Percentiles rank a stretch among this genome's conserved stretches.
phyloP scores from a whole-genome alignment of 2,329 filamentous ascomycete species.

The Pleurostoma richardsiae region DNA sequence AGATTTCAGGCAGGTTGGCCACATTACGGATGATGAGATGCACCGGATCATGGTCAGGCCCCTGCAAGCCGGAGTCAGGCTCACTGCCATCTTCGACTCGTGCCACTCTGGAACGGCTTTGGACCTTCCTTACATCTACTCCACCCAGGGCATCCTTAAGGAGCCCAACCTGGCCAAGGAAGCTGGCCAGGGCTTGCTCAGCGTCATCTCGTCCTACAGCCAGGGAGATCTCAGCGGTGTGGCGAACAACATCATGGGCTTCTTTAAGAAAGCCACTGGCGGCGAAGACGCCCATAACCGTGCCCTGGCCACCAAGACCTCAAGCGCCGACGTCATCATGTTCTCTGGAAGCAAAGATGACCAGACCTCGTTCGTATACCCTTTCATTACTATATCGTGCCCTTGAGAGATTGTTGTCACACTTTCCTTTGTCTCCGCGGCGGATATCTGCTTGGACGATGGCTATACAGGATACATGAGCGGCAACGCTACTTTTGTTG shows the following conservation, averaged over 20 bases:
- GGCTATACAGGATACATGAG: conserved; percentile 1
- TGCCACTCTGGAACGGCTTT: conserved; percentile 64
- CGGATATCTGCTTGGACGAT: neutral
- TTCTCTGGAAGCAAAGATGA: conserved; percentile 95
- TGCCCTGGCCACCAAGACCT: conserved; percentile 83
- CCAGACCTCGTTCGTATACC: conserved; percentile 75
- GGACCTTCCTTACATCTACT: conserved; percentile 65
- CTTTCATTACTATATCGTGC: conserved; percentile 14
- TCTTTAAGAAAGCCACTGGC: conserved; percentile 83
- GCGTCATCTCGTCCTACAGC: conserved; percentile 54
- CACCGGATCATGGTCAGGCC: conserved; percentile 66
- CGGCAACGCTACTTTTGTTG: conserved; percentile 10
- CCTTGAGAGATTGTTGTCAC: conserved; percentile 8
- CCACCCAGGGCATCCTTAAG: conserved; percentile 63
- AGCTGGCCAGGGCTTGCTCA: conserved; percentile 58
- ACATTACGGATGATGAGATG: conserved; percentile 82
- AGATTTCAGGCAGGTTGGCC: conserved; percentile 72
- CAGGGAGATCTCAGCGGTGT: conserved; percentile 78
- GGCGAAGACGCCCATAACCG: conserved; percentile 80
- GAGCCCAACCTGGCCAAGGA: conserved; percentile 65
- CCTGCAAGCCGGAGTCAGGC: conserved; percentile 48
- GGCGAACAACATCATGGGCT: conserved; percentile 70
- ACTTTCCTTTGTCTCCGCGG: conserved; percentile 5
- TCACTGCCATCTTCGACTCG: conserved; percentile 61
- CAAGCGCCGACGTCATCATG: conserved; percentile 93